A percentile compares a stretch with the other conserved stretches of the same genome.
Conservation (phyloP, 495 filamentous ascomycete species). For the Penicillium egyptiacum region DNA sequence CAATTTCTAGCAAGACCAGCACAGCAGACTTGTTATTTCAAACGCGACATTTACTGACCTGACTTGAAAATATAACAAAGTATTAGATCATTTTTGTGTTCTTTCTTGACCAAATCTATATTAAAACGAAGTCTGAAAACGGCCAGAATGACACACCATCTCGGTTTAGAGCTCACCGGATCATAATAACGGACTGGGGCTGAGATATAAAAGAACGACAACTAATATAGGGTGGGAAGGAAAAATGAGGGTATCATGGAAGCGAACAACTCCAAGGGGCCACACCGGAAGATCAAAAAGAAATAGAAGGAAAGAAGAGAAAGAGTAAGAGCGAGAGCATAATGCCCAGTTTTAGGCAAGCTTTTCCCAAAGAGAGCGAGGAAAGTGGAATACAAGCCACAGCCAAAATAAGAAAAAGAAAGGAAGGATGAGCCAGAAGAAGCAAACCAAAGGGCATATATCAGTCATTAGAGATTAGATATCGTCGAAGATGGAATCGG, state of each 20-base stretch:
- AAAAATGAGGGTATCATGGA: constrained; percentile 26
- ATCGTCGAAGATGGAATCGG: constrained; percentile 17
- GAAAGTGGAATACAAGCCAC: constrained; percentile 9
- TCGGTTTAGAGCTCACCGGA: neutral
- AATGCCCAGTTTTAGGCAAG: no score
- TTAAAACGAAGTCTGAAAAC: neutral
- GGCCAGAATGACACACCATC: neutral
- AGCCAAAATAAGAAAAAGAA: constrained; percentile 5
- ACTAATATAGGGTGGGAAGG: constrained; percentile 16
- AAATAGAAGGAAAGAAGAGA: constrained; percentile 1
- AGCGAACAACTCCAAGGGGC: constrained; percentile 10
- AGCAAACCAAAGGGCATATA: constrained; percentile 13
- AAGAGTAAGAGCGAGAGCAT: neutral
- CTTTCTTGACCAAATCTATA: constrained; percentile 9
- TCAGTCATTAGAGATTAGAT: constrained; percentile 35
- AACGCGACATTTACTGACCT: neutral
- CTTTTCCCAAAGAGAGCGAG: neutral
- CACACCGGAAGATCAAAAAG: neutral
- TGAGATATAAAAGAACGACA: constrained; percentile 7
- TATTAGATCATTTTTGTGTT: neutral
- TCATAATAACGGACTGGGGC: neutral
- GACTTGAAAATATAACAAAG: neutral
- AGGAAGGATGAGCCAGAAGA: neutral
- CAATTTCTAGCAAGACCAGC: neutral
- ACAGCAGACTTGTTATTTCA: neutral